Evolutionary conservation across 805 yeast species (phyloP).

Genomic region (Candida nemodendra): DNA sequence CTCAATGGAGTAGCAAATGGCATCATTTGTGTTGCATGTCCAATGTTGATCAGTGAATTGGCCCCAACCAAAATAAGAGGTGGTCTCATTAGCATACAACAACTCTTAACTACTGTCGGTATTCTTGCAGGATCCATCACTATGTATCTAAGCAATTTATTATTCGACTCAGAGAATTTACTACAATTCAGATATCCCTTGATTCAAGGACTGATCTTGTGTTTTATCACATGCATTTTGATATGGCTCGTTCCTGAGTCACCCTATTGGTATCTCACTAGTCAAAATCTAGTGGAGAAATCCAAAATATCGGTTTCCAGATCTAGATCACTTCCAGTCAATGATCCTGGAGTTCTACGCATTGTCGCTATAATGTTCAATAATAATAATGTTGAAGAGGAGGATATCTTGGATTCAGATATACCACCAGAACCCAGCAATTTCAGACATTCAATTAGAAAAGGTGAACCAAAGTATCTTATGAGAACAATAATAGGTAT

Average conservation of each 20-base stretch:
- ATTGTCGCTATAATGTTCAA: slow-evolving; percentile 23
- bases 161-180: slow-evolving; percentile 3
- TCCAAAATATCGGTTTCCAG: slow-evolving; percentile 23
- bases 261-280: slow-evolving; percentile 30
- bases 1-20: slow-evolving; percentile 34
- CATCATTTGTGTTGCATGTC: slow-evolving; percentile 32
- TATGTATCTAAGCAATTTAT: slow-evolving; percentile 17
- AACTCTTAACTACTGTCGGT: slow-evolving; percentile 35
- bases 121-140: slow-evolving; percentile 32
- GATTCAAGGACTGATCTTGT: slow-evolving; percentile 19
- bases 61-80: slow-evolving; percentile 33
- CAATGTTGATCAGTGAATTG: slow-evolving; percentile 37
- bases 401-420: slow-evolving; percentile 4
- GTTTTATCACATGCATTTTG: slow-evolving; percentile 11
- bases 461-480: slow-evolving; percentile 32
- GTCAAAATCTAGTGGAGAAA: slow-evolving; percentile 9
- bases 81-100: slow-evolving; percentile 31
- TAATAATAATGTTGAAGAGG: slow-evolving; percentile 1
- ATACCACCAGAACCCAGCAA: slow-evolving; percentile 4
- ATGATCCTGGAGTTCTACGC: slow-evolving; percentile 22
- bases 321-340: slow-evolving; percentile 16
- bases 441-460: slow-evolving; percentile 15
- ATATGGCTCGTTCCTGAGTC: slow-evolving; percentile 36
- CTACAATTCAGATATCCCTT: slow-evolving; percentile 27
- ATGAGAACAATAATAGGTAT: slow-evolving; percentile 31